phyloP scores from a whole-genome alignment of 148 eudicot species.

The Talinum fruticosum region DNA sequence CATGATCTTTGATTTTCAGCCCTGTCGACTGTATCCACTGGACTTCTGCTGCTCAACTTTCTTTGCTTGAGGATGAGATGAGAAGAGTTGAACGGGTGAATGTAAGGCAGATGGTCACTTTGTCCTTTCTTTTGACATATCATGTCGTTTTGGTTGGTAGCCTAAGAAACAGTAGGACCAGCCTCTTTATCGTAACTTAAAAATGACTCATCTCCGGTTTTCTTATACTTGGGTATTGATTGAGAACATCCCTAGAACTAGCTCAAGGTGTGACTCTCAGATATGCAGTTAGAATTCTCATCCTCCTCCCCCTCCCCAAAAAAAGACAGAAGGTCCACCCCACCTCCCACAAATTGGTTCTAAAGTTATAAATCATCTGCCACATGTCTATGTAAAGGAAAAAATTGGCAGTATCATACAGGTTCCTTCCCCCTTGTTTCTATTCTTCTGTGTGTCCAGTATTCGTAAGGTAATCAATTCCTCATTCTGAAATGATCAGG shows the following conservation, averaged over 20 bases:
- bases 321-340: too few relatives aligned
- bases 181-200: not conserved
- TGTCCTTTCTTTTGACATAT: not conserved
- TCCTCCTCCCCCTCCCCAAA: too few relatives aligned
- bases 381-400: too few relatives aligned
- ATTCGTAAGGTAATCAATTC: not conserved
- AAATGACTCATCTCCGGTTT: too few relatives aligned
- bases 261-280: too few relatives aligned
- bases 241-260: too few relatives aligned
- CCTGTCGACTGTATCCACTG: constrained; percentile 97
- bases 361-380: too few relatives aligned
- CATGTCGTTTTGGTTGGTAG: not conserved
- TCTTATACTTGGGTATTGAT: too few relatives aligned
- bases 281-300: too few relatives aligned
- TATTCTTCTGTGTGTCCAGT: not conserved
- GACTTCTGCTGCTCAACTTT: constrained; percentile 92
- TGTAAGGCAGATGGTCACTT: constrained; percentile 38
- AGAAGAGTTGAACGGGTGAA: constrained; percentile 94
- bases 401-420: not conserved
- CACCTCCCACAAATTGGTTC: too few relatives aligned
- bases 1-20: constrained; percentile 40
- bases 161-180: not conserved
- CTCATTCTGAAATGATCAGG: constrained; percentile 41
- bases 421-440: not conserved
- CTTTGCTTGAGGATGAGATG: constrained; percentile 99